phyloP scores from a whole-genome alignment of 768 basidiomycete genomes.

The Daedaleopsis sinensis region DNA sequence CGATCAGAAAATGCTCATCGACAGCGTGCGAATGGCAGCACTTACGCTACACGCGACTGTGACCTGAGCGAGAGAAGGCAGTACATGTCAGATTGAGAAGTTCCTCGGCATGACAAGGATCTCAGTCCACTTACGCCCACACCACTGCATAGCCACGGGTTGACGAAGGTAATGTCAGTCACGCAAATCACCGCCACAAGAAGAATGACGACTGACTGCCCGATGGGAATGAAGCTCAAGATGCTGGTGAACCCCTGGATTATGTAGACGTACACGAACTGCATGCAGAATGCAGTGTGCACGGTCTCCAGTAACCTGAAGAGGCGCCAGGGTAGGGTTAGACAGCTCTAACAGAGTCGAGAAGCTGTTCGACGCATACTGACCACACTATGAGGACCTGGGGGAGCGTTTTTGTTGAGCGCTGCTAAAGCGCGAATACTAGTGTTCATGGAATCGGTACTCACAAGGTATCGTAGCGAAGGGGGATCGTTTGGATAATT shows the following conservation, averaged over 20 bases:
- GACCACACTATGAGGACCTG: slow-evolving; percentile 15
- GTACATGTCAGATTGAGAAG: neutral
- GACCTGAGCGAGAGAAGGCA: slow-evolving; percentile 3
- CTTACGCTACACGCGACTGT: slow-evolving; percentile 12
- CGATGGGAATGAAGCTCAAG: slow-evolving; percentile 1
- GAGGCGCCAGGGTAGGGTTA: neutral
- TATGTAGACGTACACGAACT: slow-evolving; percentile 16
- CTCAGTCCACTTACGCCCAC: slow-evolving; percentile 10
- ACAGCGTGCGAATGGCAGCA: neutral
- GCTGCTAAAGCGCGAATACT: neutral
- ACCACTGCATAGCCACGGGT: slow-evolving; percentile 7
- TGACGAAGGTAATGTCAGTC: neutral
- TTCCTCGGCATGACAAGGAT: neutral
- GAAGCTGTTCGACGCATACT: neutral
- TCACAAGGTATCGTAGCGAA: slow-evolving; percentile 4
- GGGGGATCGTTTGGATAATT: slow-evolving; percentile 4
- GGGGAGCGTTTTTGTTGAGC: neutral
- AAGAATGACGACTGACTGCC: slow-evolving; percentile 4
- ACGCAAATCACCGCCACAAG: neutral
- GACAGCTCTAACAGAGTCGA: neutral
- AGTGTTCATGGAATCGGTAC: neutral
- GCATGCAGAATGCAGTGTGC: slow-evolving; percentile 20
- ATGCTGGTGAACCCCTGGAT: slow-evolving; percentile 11
- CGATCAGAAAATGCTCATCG: no score
- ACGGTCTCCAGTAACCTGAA: slow-evolving; percentile 17